These are phyloP conservation scores for Trichoderma sp. DNA, from an alignment of 2,329 filamentous ascomycete species.

Conservation along the genomic window DNA sequence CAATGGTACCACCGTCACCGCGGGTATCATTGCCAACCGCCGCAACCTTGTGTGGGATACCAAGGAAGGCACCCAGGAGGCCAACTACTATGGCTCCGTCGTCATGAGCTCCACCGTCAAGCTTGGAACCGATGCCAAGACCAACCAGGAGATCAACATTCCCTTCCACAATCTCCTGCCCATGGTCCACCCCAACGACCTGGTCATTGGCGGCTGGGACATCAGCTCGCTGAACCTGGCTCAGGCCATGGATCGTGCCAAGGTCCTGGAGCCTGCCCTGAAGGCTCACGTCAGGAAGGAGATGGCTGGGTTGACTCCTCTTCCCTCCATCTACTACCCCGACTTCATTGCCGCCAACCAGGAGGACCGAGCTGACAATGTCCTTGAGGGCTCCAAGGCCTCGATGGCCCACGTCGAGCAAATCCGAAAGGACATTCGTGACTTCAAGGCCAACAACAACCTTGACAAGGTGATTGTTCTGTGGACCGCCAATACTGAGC, in stretches of 20 bases:
- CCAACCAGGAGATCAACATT: slow-evolving; percentile 88
- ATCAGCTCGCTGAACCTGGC: slow-evolving; percentile 90
- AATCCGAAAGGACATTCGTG: slow-evolving; percentile 88
- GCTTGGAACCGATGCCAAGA: slow-evolving; percentile 84
- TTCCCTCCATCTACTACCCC: slow-evolving; percentile 97
- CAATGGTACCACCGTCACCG: slow-evolving; percentile 96
- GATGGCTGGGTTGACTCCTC: slow-evolving; percentile 83
- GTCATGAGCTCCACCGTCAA: slow-evolving; percentile 98
- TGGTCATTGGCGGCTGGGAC: slow-evolving; percentile 96
- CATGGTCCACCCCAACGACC: slow-evolving; percentile 96
- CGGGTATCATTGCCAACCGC: slow-evolving; percentile 95
- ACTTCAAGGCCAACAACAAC: slow-evolving; percentile 84
- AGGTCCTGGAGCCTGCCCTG: slow-evolving; percentile 92
- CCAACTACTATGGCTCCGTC: slow-evolving; percentile 98
- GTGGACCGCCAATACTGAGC: slow-evolving; percentile 99
- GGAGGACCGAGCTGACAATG: slow-evolving; percentile 91
- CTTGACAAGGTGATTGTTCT: slow-evolving; percentile 96
- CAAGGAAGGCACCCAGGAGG: slow-evolving; percentile 78
- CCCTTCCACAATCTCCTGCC: slow-evolving; percentile 93
- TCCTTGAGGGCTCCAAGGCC: slow-evolving; percentile 82
- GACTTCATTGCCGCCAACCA: slow-evolving; percentile 99
- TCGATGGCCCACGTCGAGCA: slow-evolving; percentile 87
- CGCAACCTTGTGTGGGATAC: slow-evolving; percentile 88
- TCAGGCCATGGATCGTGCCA: slow-evolving; percentile 91
- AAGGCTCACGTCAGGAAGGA: slow-evolving; percentile 91